Conservation (phyloP, 768 basidiomycete genomes). For the Mycena floridula region DNA sequence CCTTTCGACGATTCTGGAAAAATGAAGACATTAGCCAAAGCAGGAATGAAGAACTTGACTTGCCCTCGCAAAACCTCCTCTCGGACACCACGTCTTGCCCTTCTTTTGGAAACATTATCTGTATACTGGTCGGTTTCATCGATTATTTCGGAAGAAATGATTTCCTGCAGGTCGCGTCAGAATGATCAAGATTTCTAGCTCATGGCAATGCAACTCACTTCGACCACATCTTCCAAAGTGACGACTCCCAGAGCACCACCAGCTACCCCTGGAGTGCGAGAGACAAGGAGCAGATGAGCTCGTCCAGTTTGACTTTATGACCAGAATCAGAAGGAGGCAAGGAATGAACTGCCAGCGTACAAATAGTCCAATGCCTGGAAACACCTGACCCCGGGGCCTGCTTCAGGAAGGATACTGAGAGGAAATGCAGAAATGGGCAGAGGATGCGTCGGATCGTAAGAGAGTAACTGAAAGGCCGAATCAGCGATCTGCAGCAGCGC, state of each 20-base stretch:
- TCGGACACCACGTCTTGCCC: constrained; percentile 65
- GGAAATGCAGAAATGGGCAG: constrained; percentile 70
- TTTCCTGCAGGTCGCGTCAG: constrained; percentile 78
- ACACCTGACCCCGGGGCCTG: constrained; percentile 81
- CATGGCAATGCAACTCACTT: neutral
- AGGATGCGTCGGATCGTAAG: constrained; percentile 80
- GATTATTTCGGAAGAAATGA: constrained; percentile 92
- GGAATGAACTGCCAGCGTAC: constrained; percentile 30
- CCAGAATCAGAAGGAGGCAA: neutral
- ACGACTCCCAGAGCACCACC: constrained; percentile 90
- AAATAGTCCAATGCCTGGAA: constrained; percentile 95
- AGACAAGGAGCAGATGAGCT: constrained; percentile 85
- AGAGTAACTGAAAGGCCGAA: constrained; percentile 53
- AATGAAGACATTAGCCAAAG: neutral
- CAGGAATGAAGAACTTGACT: constrained; percentile 11
- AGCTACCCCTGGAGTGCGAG: constrained; percentile 70
- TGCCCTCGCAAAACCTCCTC: constrained; percentile 78
- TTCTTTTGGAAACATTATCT: constrained; percentile 76
- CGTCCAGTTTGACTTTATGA: constrained; percentile 79
- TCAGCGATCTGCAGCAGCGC: neutral
- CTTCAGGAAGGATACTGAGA: constrained; percentile 85
- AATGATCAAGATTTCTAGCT: too few species aligned
- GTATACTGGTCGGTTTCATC: constrained; percentile 92
- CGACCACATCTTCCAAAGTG: constrained; percentile 65
- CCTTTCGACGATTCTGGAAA: constrained; percentile 49